A percentile compares a stretch with the other conserved stretches of the same genome.
Evolutionary conservation across 371 early-diverging fungal genomes (phyloP).

Genomic region (Funneliformis caledonium): DNA sequence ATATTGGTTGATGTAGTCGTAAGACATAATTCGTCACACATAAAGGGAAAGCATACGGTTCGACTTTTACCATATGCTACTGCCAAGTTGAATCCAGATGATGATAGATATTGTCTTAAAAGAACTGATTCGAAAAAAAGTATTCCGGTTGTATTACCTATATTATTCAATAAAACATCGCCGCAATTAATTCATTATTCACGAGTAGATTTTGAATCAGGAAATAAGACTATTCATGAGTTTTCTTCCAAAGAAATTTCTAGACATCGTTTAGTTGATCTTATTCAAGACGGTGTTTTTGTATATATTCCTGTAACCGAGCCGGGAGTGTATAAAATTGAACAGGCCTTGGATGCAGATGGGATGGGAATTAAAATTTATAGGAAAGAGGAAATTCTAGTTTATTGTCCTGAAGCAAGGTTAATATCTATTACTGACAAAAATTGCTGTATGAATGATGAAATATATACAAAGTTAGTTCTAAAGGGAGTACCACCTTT

Average conservation of each 20-base stretch:
- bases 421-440: neutral
- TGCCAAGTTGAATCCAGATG: conserved; percentile 39
- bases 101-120: conserved; percentile 24
- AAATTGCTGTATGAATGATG: conserved; percentile 27
- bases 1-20: neutral
- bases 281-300: neutral
- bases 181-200: conserved; percentile 28
- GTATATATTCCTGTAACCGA: conserved; percentile 25
- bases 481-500: conserved; percentile 38
- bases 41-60: conserved; percentile 38
- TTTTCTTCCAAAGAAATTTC: conserved; percentile 13
- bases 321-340: conserved; percentile 36
- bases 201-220: conserved; percentile 30
- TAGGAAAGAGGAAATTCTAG: conserved; percentile 22
- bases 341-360: conserved; percentile 32
- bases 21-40: conserved; percentile 37
- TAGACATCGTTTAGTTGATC: conserved; percentile 11
- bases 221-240: conserved; percentile 16
- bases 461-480: conserved; percentile 25
- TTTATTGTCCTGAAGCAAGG: conserved; percentile 37
- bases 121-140: conserved; percentile 1
- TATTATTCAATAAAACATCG: conserved; percentile 35
- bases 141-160: neutral
- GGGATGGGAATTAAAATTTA: conserved; percentile 37
- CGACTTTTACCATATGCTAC: conserved; percentile 37